Conservation (phyloP, 345 rosid genomes). For the Euphorbia tirucalli region DNA sequence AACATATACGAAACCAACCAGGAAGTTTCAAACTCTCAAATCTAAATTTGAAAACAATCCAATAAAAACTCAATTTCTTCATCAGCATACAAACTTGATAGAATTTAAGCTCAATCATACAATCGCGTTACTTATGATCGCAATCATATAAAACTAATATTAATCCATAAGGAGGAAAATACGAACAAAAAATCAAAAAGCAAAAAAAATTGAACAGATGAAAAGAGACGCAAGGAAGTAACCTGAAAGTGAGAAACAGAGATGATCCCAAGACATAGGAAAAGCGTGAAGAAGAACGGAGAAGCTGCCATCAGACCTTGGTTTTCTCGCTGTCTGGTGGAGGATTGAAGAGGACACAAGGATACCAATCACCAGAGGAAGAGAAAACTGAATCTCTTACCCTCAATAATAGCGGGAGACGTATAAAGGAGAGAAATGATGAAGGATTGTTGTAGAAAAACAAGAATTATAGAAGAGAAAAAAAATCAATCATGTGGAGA, state of each 20-base stretch:
- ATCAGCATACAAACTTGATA: background rate
- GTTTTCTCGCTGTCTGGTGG: background rate
- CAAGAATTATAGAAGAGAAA: background rate
- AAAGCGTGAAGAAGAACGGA: background rate
- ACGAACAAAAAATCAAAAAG: background rate
- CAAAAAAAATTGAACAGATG: background rate
- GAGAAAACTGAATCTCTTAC: background rate
- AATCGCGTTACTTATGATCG: background rate
- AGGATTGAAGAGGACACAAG: background rate
- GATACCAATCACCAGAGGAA: background rate
- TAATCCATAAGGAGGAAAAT: background rate
- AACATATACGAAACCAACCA: background rate
- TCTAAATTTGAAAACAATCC: background rate
- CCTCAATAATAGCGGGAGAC: background rate
- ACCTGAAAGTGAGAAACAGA: conserved; percentile 7
- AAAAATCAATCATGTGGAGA: background rate
- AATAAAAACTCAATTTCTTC: background rate
- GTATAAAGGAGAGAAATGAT: background rate
- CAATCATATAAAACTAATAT: background rate
- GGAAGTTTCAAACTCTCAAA: too few relatives aligned
- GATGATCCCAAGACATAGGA: conserved; percentile 3
- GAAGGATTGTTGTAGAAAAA: background rate
- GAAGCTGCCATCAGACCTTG: conserved; percentile 5
- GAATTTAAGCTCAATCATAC: background rate
- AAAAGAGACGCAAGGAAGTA: background rate